These are phyloP conservation scores for Trichoderma atroviride DNA, from an alignment of 2,329 filamentous ascomycete genomes.

Conservation along the genomic window DNA sequence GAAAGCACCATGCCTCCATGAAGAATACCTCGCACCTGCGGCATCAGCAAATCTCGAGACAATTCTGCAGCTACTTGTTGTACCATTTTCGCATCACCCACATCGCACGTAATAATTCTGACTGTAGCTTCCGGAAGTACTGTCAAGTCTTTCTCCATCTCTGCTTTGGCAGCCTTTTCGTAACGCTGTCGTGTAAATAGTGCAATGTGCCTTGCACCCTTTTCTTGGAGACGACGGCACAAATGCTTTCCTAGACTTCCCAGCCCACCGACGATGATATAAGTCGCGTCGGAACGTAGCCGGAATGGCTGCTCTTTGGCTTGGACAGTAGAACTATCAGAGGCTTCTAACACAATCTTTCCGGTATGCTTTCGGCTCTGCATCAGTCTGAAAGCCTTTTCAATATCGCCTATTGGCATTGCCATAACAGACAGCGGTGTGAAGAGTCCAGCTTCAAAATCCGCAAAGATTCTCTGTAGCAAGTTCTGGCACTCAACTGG, in stretches of 20 bases:
- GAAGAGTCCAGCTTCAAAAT: slow-evolving; percentile 23
- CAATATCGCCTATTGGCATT: slow-evolving; percentile 38
- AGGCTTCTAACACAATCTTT: slow-evolving; percentile 42
- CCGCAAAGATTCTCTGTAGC: slow-evolving; percentile 19
- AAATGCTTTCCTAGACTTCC: slow-evolving; percentile 42
- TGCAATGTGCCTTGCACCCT: slow-evolving; percentile 41
- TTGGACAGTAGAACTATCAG: background rate
- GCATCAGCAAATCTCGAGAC: background rate
- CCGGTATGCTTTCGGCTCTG: slow-evolving; percentile 45
- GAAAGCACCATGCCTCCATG: slow-evolving; percentile 11
- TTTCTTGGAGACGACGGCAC: slow-evolving; percentile 38
- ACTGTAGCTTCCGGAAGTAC: background rate
- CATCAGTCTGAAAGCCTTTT: slow-evolving; percentile 45
- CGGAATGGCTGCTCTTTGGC: background rate
- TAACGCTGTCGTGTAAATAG: slow-evolving; percentile 28
- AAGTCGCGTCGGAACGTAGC: slow-evolving; percentile 32
- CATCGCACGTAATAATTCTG: slow-evolving; percentile 3
- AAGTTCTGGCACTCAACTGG: slow-evolving; percentile 27
- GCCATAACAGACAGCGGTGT: slow-evolving; percentile 18
- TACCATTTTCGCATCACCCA: background rate
- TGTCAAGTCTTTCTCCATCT: background rate
- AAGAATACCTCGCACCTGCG: background rate
- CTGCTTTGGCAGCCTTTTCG: background rate
- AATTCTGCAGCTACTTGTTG: background rate
- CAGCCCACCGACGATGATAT: slow-evolving; percentile 44